A percentile compares a stretch with the other conserved stretches of the same genome.
These are phyloP conservation scores for Limtongia smithiae DNA, from an alignment of 805 yeast species.

Conservation along the genomic window DNA sequence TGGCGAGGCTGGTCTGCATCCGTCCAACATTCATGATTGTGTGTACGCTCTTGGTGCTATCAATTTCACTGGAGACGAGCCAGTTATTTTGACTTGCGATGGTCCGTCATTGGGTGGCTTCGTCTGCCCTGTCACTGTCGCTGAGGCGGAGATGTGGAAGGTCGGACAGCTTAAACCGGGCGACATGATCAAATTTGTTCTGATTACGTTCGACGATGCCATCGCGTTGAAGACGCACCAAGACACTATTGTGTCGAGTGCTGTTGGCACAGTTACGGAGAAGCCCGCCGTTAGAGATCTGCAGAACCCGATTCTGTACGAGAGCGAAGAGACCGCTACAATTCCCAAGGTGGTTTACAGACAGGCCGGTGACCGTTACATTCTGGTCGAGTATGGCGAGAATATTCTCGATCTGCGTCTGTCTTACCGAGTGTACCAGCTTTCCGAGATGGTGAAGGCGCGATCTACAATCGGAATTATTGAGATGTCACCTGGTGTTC, in stretches of 20 bases:
- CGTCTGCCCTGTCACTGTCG: slow-evolving; percentile 93
- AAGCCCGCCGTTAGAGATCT: slow-evolving; percentile 16
- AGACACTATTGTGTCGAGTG: slow-evolving; percentile 41
- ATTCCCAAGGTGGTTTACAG: slow-evolving; percentile 79
- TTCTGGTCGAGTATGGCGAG: slow-evolving; percentile 90
- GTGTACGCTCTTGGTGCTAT: slow-evolving; percentile 95
- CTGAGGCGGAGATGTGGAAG: slow-evolving; percentile 97
- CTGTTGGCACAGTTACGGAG: slow-evolving; percentile 22
- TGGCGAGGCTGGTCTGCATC: slow-evolving; percentile 97
- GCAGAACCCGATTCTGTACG: slow-evolving; percentile 68
- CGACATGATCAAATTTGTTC: slow-evolving; percentile 74
- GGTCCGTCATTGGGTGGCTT: slow-evolving; percentile 98
- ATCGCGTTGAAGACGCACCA: slow-evolving; percentile 57
- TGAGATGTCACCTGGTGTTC: slow-evolving; percentile 96
- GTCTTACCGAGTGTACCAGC: slow-evolving; percentile 77
- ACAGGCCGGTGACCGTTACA: slow-evolving; percentile 95
- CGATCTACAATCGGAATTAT: slow-evolving; percentile 72
- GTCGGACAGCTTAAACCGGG: slow-evolving; percentile 98
- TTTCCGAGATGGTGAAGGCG: slow-evolving; percentile 66
- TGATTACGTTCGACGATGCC: slow-evolving; percentile 68
- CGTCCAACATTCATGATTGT: slow-evolving; percentile 97
- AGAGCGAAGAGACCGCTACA: slow-evolving; percentile 45
- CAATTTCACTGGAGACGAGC: slow-evolving; percentile 98
- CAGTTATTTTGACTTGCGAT: slow-evolving; percentile 93
- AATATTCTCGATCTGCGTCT: slow-evolving; percentile 79